phyloP scores from a whole-genome alignment of 2,329 filamentous ascomycete species.

The Pseudogymnoascus sp. region DNA sequence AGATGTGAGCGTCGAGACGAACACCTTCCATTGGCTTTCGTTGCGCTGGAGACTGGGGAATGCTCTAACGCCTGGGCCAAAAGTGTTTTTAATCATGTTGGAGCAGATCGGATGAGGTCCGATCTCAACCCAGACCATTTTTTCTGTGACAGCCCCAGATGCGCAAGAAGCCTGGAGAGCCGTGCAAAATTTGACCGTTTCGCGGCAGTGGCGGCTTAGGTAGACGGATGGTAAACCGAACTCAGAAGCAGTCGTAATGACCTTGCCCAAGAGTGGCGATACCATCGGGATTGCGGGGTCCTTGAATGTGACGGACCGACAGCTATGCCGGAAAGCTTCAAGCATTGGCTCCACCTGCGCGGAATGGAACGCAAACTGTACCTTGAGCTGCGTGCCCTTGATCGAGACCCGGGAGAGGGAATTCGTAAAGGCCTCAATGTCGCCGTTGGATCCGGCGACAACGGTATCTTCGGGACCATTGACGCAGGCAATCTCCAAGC shows the following conservation, averaged over 20 bases:
- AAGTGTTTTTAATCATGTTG: conserved; percentile 57
- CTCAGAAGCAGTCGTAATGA: conserved; percentile 48
- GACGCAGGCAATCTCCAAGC: conserved; percentile 53
- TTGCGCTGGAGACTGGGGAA: conserved; percentile 46
- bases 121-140: conserved; percentile 63
- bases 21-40: conserved; percentile 49
- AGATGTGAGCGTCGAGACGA: conserved; percentile 49
- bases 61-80: conserved; percentile 37
- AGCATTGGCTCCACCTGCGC: conserved; percentile 56
- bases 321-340: conserved; percentile 47
- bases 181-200: conserved; percentile 51
- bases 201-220: conserved; percentile 56
- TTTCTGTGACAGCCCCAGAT: conserved; percentile 21
- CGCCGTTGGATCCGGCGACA: conserved; percentile 49
- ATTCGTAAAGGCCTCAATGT: conserved; percentile 43
- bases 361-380: conserved; percentile 60
- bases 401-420: conserved; percentile 44
- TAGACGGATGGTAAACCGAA: conserved; percentile 48
- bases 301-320: conserved; percentile 45
- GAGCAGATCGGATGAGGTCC: conserved; percentile 63
- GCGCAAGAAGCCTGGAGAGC: too few relatives aligned
- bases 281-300: conserved; percentile 53
- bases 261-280: conserved; percentile 56
- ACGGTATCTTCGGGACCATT: conserved; percentile 70
- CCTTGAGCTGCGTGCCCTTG: conserved; percentile 53